phyloP scores from a whole-genome alignment of 208 protist genomes.

The Crithidia sp. region DNA sequence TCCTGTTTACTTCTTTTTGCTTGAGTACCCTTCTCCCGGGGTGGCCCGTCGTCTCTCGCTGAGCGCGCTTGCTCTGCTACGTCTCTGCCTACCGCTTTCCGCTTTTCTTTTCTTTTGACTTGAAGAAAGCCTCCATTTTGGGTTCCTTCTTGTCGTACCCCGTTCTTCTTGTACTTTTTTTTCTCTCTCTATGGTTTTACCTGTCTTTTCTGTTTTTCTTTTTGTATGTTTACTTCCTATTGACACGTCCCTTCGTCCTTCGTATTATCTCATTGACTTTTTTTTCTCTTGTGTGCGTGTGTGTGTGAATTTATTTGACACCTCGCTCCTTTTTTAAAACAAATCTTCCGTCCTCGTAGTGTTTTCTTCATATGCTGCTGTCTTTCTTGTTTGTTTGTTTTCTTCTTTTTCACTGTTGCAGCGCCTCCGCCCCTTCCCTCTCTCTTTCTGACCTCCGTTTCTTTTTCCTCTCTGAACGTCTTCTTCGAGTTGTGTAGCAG shows the following conservation, averaged over 20 bases:
- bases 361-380: not conserved
- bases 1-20: too few species aligned
- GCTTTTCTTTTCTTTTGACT: not conserved
- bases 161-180: conserved; percentile 5
- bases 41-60: too few species aligned
- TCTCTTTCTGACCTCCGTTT: too few species aligned
- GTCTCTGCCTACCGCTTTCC: too few species aligned
- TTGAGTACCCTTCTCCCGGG: too few species aligned
- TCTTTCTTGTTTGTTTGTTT: conserved; percentile 11
- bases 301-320: not conserved
- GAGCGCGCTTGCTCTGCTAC: too few species aligned
- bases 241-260: not conserved
- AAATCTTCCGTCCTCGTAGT: too few species aligned
- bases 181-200: not conserved
- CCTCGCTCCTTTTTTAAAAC: not conserved
- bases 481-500: too few species aligned
- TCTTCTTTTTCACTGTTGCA: not conserved
- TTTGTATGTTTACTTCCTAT: not conserved
- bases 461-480: too few species aligned
- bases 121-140: too few species aligned
- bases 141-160: not conserved
- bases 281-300: conserved; percentile 8
- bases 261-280: conserved; percentile 14
- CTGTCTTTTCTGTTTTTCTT: not conserved
- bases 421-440: too few species aligned